Conservation (phyloP, 106 monocot species). For the Iris macrosiphon region DNA sequence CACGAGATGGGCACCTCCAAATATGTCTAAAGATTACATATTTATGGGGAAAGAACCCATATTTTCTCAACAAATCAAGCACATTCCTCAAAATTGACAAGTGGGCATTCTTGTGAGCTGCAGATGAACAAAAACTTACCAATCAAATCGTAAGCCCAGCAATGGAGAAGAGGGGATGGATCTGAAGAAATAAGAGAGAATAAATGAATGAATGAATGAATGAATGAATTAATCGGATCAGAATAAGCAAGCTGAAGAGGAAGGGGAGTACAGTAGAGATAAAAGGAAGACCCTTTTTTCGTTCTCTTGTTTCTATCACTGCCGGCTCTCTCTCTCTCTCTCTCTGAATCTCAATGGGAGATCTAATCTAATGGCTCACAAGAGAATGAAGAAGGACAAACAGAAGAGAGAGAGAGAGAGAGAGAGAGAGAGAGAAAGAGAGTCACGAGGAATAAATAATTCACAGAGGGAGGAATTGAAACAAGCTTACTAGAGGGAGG, state of each 20-base stretch:
- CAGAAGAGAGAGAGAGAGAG: not conserved
- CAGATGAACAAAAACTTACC: not conserved
- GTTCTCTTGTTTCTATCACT: not conserved
- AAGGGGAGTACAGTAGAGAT: not conserved
- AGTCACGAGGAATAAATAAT: constrained; percentile 19
- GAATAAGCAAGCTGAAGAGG: too few relatives aligned
- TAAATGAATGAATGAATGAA: too few relatives aligned
- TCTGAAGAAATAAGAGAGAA: not conserved
- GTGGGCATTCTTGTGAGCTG: too few relatives aligned
- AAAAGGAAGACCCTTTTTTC: not conserved
- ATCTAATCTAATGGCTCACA: too few relatives aligned
- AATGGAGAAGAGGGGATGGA: not conserved
- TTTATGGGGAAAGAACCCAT: too few relatives aligned
- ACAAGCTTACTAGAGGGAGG: too few relatives aligned
- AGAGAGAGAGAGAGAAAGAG: constrained; percentile 4
- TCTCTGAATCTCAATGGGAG: not conserved
- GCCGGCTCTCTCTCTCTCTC: constrained; percentile 8
- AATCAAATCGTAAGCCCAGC: not conserved
- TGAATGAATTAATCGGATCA: too few relatives aligned
- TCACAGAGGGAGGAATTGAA: not conserved
- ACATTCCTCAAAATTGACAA: too few relatives aligned
- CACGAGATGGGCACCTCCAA: too few relatives aligned
- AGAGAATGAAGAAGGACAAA: not conserved
- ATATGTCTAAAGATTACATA: too few relatives aligned
- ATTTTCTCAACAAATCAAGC: too few relatives aligned